Conservation (phyloP, 75 land plant species). For the Pinus taeda region DNA sequence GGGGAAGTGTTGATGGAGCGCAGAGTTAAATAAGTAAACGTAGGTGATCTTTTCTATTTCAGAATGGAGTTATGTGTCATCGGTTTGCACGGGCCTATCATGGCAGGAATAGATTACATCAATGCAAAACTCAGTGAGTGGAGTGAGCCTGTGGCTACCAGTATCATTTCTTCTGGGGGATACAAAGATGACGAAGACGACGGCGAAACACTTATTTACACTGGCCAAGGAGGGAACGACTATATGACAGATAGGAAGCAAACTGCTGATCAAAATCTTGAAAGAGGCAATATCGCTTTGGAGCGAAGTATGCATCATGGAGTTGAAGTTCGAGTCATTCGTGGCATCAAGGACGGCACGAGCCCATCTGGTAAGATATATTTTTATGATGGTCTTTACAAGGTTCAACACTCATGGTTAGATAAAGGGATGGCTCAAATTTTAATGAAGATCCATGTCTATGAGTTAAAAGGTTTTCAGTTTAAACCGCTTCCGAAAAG, state of each 20-base stretch:
- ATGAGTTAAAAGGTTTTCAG: too few relatives aligned
- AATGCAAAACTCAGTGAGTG: constrained; percentile 23
- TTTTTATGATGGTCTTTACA: constrained; percentile 80
- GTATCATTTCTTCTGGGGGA: constrained; percentile 64
- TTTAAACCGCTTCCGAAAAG: too few relatives aligned
- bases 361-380: constrained; percentile 42
- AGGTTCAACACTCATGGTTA: constrained; percentile 44
- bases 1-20: too few relatives aligned
- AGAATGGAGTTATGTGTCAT: constrained; percentile 66
- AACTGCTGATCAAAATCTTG: constrained; percentile 65
- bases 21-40: constrained; percentile 17
- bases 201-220: neutral
- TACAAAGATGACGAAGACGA: neutral
- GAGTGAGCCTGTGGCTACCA: constrained; percentile 52
- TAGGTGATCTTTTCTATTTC: constrained; percentile 70
- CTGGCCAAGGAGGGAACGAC: constrained; percentile 57
- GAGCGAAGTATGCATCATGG: constrained; percentile 45
- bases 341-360: constrained; percentile 36
- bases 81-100: constrained; percentile 55
- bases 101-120: constrained; percentile 76
- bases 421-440: constrained; percentile 60
- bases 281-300: constrained; percentile 75
- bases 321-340: constrained; percentile 49
- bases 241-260: constrained; percentile 12
- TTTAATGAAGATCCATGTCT: too few relatives aligned